Conservation (phyloP, 768 basidiomycete genomes). For the Suillus fuscotomentosus region DNA sequence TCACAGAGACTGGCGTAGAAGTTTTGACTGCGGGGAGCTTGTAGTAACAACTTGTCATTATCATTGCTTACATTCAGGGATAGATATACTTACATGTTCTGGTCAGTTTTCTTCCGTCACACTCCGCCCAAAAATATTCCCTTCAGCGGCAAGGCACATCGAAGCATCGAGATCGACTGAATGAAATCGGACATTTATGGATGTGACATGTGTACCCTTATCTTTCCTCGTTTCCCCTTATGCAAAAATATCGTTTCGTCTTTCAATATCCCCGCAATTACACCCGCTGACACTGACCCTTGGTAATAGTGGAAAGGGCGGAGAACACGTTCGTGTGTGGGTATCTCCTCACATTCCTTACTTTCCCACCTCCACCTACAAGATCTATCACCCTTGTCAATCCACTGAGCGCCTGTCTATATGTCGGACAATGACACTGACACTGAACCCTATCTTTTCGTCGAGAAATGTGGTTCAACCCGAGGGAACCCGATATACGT, state of each 20-base stretch:
- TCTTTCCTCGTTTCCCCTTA: conserved; percentile 26
- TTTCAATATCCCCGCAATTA: conserved; percentile 1
- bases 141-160: conserved; percentile 25
- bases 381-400: conserved; percentile 11
- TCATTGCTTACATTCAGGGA: not conserved
- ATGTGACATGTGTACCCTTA: conserved; percentile 32
- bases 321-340: conserved; percentile 24
- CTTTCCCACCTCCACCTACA: conserved; percentile 24
- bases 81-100: not conserved
- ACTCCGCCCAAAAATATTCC: conserved; percentile 18
- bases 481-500: conserved; percentile 43
- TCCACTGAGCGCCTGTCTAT: conserved; percentile 10
- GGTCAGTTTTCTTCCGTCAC: conserved; percentile 6
- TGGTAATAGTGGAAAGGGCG: conserved; percentile 28
- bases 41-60: conserved; percentile 9
- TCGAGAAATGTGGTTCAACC: conserved; percentile 41
- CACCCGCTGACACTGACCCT: conserved; percentile 21
- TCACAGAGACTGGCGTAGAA: conserved; percentile 90
- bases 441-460: conserved; percentile 36
- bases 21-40: conserved; percentile 66
- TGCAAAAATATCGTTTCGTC: conserved; percentile 24
- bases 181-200: conserved; percentile 10
- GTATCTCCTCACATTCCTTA: conserved; percentile 13
- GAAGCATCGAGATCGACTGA: conserved; percentile 17
- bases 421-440: conserved; percentile 23